Evolutionary conservation across 176 grass and related monocot species (phyloP), one percentile per base, ranked within the genome.

Genomic region (Cenchrus purpureus): DNA sequence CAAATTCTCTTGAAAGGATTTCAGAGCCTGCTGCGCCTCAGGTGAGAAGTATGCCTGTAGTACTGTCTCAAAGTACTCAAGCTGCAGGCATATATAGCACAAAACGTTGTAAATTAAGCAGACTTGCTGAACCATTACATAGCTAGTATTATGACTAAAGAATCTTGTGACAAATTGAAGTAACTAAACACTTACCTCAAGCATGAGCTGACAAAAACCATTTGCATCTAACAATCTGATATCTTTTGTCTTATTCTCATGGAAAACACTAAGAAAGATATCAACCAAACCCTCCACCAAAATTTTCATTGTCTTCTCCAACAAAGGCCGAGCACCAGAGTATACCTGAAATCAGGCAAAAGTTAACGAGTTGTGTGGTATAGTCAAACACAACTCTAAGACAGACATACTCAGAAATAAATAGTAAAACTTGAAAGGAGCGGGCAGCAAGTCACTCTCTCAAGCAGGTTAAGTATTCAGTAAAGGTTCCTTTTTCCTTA

Each of bases 151-250:
- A 40, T 40, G 51, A 54, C 64, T 79, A 28, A 34, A 71, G 22
- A 68, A 82, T 82, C 78, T 34, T 61, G 57, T 14, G 45, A 31
- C 56, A 83, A 59, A 66, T 19, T 50, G 29, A 77, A 73, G 72
- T 59, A 71, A 88, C 63, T 62, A 78, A 87, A 83, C 73, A 56
- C 73, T 45, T 81, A 97, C 97, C 97, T 99, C 97, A 73, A 99
- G 91, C 91, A 94, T 94, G 66, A 99, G 88, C 79, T 99, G 97
- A 88, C 92, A 99, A 88, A 99, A 99, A 83, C 97, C 97, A 69
- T 92, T 97, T 34, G 92, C 75, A 76, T 97, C 97, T 60, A 97
- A 85, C 53, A 83, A 71, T 85, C 87, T 99, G 29, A 99, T 85
- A 70, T 89, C 94, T 86, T 91, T 96, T 79, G 84, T 86, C 85